Base-by-base conservation (phyloP, 2,329 filamentous ascomycete species). In the Tolypocladium tundrense region DNA sequence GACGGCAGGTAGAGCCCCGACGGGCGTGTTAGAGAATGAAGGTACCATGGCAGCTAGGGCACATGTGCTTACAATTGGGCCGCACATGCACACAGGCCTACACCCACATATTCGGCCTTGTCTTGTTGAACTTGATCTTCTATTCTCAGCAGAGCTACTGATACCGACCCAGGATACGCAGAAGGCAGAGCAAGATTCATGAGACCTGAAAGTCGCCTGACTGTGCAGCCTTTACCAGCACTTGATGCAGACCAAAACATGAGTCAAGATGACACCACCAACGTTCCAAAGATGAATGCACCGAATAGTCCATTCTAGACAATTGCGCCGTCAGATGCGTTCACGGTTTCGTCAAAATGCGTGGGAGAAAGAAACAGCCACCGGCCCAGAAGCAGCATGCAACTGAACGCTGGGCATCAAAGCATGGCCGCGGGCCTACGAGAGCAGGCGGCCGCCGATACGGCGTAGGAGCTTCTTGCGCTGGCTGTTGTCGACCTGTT, bases 401-500 rank as follows among this genome's bases (percentile, higher is more conserved):
- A 51, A 6, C 48, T 31, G 14, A 21, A 52, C 10, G 35, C 31
- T 4, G 19, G 10, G 6, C 31, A n/a, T 52, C 48, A 35, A 35
- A 21, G 16, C 35, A 48, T 37, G 50, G 37, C 31, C 45, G 24
- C 45, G 50, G 16, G 3, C 31, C 37, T 53, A 59, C 27, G 60
- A 63, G 45, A 65, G 58, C 45, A 68, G 62, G 16, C 68, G 65
- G 41, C 67, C 68, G 13, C 74, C 72, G 27, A 78, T 73, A 24
- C 75, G 75, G 27, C 73, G 72, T 31, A 73, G 66, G 53, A 77
- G 67, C 63, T 72, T 75, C 62, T 71, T 72, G 40, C 74, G 70
- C 40, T 65, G 64, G 33, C 63, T 62, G 35, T 59, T 65, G 24
- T 77, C 73, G 19, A 71, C 60, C 33, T 74, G 72, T 10, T 70